Percentiles rank a stretch among this genome's conserved stretches.
Conservation (phyloP, 768 basidiomycete species). For the Serendipita sp. region DNA sequence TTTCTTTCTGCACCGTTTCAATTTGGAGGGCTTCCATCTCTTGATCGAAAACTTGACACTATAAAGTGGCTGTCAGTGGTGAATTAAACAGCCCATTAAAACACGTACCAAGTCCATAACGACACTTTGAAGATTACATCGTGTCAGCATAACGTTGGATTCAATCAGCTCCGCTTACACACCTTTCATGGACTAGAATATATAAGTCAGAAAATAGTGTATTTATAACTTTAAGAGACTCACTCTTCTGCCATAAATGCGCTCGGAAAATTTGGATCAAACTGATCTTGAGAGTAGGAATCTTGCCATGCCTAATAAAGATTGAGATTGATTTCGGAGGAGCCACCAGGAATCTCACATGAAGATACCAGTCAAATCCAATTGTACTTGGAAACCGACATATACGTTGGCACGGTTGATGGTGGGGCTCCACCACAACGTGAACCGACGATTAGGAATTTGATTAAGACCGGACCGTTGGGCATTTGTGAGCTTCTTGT, state of each 20-base stretch:
- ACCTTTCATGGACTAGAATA: slow-evolving; percentile 52
- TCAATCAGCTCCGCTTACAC: background rate
- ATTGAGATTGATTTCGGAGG: background rate
- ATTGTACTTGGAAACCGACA: slow-evolving; percentile 99
- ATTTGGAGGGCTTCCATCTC: slow-evolving; percentile 96
- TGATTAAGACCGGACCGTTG: slow-evolving; percentile 96
- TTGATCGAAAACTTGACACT: slow-evolving; percentile 98
- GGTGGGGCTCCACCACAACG: slow-evolving; percentile 97
- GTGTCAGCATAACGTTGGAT: background rate
- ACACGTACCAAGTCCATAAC: slow-evolving; percentile 67
- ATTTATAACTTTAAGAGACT: slow-evolving; percentile 20
- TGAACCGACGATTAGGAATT: slow-evolving; percentile 97
- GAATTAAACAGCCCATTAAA: background rate
- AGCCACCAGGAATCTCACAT: slow-evolving; percentile 33
- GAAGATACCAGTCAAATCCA: slow-evolving; percentile 94
- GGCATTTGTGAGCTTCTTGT: slow-evolving; percentile 94
- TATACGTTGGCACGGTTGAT: slow-evolving; percentile 99
- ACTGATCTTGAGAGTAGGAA: slow-evolving; percentile 94
- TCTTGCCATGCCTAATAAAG: slow-evolving; percentile 75
- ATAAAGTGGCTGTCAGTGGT: slow-evolving; percentile 5
- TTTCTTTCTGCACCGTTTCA: slow-evolving; percentile 98
- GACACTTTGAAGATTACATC: slow-evolving; percentile 26
- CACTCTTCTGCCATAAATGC: slow-evolving; percentile 99
- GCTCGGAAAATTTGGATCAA: slow-evolving; percentile 99
- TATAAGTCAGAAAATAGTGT: slow-evolving; percentile 5